Base-by-base conservation (phyloP, 257 asterid genomes). In the Nicotiana obtusifolia region DNA sequence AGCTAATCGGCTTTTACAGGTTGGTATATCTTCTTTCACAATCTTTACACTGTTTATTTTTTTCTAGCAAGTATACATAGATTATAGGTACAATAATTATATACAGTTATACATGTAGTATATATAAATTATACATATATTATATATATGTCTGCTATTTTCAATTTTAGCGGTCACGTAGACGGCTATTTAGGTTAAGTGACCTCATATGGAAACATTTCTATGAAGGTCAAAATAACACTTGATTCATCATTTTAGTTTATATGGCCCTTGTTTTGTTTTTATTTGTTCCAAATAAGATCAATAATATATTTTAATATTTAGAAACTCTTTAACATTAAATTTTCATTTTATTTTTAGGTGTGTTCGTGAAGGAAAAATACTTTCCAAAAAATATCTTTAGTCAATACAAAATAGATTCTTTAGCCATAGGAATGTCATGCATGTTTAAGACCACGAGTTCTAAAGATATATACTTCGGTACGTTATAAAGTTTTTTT, bases 1-100 rank as follows among this genome's bases (percentile, higher is more conserved):
- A 24, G 92, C 87, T 6, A 76, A 85, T 0, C 81, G 88, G 0
- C 81, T 87, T 8, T 83, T 89, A 54, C 86, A n/a, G 82, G 81
- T 81, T 20, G 64, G 84, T 14, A 24, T 5, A 61, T 65, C 67
- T 15, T 37, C 76, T 84, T 1, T 7, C 44, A 37, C 44, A 37
- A 37, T 37, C 10, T 7, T 7, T 37, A 30, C 33, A 30, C 33
- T 30, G 33, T 30, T 30, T 37, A 7, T 37, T 37, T 37, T 37
- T 37, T 37, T 2, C 10, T 7, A 37, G 3, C 2, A 1, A 37
- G 37, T 5, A 30, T 3, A 30, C 5, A 30, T 30, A 30, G 4
- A 30, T 2, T 30, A 30, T 30, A 30, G 31, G 31, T 30, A 30
- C 4, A 30, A 3, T 30, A 0, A 35, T 35, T 35, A 35, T 35